Evolutionary conservation across 139 green algal species (phyloP), one percentile per base, ranked within the genome.

Genomic region (Bryopsis sp.): DNA sequence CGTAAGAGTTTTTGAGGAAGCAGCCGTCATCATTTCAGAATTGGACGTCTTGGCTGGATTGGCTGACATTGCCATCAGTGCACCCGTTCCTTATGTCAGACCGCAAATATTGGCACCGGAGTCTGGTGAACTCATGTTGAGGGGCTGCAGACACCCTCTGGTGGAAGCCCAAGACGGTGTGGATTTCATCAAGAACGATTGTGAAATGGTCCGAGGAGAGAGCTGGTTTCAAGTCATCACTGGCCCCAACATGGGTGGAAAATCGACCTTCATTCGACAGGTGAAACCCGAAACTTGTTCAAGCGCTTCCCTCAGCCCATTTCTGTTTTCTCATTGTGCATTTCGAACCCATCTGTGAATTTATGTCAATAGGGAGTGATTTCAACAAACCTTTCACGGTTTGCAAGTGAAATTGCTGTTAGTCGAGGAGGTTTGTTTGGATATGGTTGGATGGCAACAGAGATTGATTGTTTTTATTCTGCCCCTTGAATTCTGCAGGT

Each of bases 191-290:
- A 76, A 85, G 54, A 97, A 96, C 65, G 85, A 95, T 74, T 91
- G 83, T 72, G 39, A 59, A n/a, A 74, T 92, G 78, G n/a, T 65
- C 46, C 54, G 75, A 15, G 90, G 85, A 6, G 60, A 83, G 54
- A 82, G 64, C 67, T 98, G 90, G 92, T 97, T 98, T 80, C 87
- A 92, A 68, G 82, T 99, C 77, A 96, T 99, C 75, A 98, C 94
- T 0, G 94, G 94, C 2, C 93, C 94, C n/a, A 99, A 99, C 87
- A 99, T 99, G 94, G 94, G 93, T 34, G 94, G 94, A 58, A 99
- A 99, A 78, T 92, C 79, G 26, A 98, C 93, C 5, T 97, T 87
- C 83, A 97, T 99, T 67, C 84, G 93, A 4, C 89, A 96, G 80
- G 89, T 93, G 34, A 24, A 39, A 0, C 31, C 33, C 15, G 37